phyloP scores from a whole-genome alignment of 108 stramenopile species.

The Skeletonema marinoi region DNA sequence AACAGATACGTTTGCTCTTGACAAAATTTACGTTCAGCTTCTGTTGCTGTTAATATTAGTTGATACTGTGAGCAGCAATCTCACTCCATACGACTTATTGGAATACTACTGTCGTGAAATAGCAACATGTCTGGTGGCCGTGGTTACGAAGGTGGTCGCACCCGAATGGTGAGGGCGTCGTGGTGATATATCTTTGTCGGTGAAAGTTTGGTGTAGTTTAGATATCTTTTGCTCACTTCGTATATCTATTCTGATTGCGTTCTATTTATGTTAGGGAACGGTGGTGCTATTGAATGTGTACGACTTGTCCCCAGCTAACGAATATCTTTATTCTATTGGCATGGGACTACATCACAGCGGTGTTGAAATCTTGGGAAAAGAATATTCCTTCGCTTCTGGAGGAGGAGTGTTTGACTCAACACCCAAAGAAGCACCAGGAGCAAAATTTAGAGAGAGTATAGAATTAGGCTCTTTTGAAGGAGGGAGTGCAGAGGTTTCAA shows the following conservation, averaged over 20 bases:
- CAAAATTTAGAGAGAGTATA: conserved; percentile 62
- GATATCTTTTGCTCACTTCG: not conserved
- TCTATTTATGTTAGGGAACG: conserved; percentile 44
- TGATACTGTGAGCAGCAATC: too few relatives aligned
- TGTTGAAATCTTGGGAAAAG: conserved; percentile 79
- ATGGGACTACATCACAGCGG: conserved; percentile 90
- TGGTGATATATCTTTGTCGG: not conserved
- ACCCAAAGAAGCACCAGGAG: conserved; percentile 69
- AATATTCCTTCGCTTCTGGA: conserved; percentile 82
- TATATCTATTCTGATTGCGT: not conserved
- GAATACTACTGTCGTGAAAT: not conserved
- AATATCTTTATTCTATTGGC: conserved; percentile 65
- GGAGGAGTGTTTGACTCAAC: conserved; percentile 77
- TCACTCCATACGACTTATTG: too few relatives aligned
- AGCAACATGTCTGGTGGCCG: conserved; percentile 64
- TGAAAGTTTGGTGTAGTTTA: not conserved
- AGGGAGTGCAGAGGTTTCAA: conserved; percentile 63
- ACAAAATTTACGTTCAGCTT: not conserved
- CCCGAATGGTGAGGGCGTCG: conserved; percentile 54
- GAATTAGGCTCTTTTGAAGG: conserved; percentile 84
- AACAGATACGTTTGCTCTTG: too few relatives aligned
- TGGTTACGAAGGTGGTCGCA: conserved; percentile 78
- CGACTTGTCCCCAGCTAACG: conserved; percentile 87
- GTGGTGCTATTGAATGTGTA: conserved; percentile 81
- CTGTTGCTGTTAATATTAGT: too few relatives aligned